These are phyloP conservation scores for Mycena filopes DNA, from an alignment of 768 basidiomycete species.

Conservation along the genomic window DNA sequence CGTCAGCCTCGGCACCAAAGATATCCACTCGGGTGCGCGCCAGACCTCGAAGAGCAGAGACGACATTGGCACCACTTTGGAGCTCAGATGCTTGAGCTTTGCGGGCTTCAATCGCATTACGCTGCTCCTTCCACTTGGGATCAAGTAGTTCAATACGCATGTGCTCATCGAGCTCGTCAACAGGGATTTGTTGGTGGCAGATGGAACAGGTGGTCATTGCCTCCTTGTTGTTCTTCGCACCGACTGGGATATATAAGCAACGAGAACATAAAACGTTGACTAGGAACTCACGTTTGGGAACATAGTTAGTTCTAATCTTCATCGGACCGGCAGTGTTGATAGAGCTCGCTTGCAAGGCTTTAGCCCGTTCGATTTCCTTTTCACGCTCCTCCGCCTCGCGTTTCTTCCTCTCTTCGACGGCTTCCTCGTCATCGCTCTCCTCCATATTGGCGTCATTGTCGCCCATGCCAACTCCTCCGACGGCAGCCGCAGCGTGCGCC, in stretches of 20 bases:
- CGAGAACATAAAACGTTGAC: conserved; percentile 9
- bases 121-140: conserved; percentile 97
- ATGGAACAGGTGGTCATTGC: conserved; percentile 90
- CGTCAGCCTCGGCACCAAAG: conserved; percentile 94
- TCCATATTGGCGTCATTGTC: conserved; percentile 83
- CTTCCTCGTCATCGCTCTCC: conserved; percentile 85
- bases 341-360: conserved; percentile 82
- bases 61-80: conserved; percentile 92
- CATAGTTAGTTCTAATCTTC: conserved; percentile 97
- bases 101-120: conserved; percentile 87
- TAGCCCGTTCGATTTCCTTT: conserved; percentile 79
- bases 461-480: conserved; percentile 66
- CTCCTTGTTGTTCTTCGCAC: conserved; percentile 70
- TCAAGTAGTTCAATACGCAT: conserved; percentile 98
- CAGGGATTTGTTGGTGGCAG: conserved; percentile 95
- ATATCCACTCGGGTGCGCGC: conserved; percentile 97
- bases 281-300: conserved; percentile 81
- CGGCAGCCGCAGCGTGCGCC: conserved; percentile 85
- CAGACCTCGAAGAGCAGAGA: conserved; percentile 91
- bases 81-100: conserved; percentile 90
- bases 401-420: conserved; percentile 65
- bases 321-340: conserved; percentile 81
- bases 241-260: conserved; percentile 56
- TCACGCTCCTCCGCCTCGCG: conserved; percentile 78
- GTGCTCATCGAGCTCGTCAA: conserved; percentile 96